phyloP scores from a whole-genome alignment of 345 rosid species.

The Corchorus olitorius region DNA sequence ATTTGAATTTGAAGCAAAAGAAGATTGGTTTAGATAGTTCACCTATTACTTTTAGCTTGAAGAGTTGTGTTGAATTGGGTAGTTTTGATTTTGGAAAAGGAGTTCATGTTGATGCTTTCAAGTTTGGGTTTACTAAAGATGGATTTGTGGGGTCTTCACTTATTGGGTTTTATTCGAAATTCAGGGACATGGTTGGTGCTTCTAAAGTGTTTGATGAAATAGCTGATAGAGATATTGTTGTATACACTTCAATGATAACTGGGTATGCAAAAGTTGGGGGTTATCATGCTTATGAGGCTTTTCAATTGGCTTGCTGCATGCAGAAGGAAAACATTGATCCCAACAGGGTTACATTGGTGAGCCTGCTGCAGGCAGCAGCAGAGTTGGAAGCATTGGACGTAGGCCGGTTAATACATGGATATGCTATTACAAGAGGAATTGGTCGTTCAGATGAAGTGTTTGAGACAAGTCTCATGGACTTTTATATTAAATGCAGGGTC shows the following conservation, averaged over 20 bases:
- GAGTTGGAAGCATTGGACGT: conserved; percentile 26
- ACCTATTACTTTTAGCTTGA: conserved; percentile 25
- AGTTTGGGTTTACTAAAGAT: conserved; percentile 27
- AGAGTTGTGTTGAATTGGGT: conserved; percentile 32
- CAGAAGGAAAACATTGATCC: conserved; percentile 31
- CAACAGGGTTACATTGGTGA: conserved; percentile 37
- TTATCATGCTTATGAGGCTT: conserved; percentile 27
- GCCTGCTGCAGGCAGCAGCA: conserved; percentile 36
- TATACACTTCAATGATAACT: conserved; percentile 34
- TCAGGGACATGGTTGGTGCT: conserved; percentile 28
- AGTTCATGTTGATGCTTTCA: conserved; percentile 34
- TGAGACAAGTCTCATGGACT: conserved; percentile 39
- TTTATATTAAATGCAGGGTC: conserved; percentile 39
- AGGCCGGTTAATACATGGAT: conserved; percentile 42
- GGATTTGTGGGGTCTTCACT: conserved; percentile 37
- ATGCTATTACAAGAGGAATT: conserved; percentile 36
- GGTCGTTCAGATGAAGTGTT: conserved; percentile 38
- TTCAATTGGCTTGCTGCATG: conserved; percentile 29
- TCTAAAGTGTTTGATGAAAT: conserved; percentile 40
- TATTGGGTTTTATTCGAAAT: conserved; percentile 21
- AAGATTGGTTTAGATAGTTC: conserved; percentile 26
- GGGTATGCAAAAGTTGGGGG: conserved; percentile 25
- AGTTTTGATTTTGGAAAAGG: conserved; percentile 30
- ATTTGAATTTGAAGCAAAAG: conserved; percentile 25
- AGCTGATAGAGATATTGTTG: conserved; percentile 33